Evolutionary conservation across 768 basidiomycete genomes (phyloP), one percentile per base, ranked within the genome.

Genomic region (Suillus tomentosus): DNA sequence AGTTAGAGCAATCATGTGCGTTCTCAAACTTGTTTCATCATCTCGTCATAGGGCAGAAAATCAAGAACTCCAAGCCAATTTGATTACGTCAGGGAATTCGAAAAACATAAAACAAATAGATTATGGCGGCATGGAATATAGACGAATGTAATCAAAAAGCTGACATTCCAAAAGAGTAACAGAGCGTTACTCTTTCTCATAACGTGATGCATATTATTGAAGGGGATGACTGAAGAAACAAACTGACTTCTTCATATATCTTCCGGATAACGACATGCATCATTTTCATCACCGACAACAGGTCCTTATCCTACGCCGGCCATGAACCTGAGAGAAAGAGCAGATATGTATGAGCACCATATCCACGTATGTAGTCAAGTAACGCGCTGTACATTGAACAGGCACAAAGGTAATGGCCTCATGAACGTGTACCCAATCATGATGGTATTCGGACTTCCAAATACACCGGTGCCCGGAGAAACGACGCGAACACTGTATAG

Each of bases 161-260:
- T 31, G 31, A 31, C 31, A 31, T 31, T 31, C 3, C 39, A 50
- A 14, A 27, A 31, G 8, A 27, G 8, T 79, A 68, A 70, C 79
- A 86, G 86, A 85, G 88, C 87, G 88, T 90, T 87, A 89, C 87
- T 36, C 36, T 36, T 36, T 86, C 81, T 91, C 89, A 87, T 81
- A 79, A 72, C 63, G 61, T 81, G 70, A 70, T 69, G 71, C 51
- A 63, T 62, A 66, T 60, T 61, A 62, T 59, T 60, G 27, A 66
- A 61, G 60, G 36, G 42, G 62, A 69, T 47, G 9, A 54, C 11
- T 59, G 42, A 42, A 17, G 50, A 34, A 43, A 11, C 76, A 24
- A 15, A 27, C 85, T 76, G 68, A 89, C 94, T 90, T 95, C 96
- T 90, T 95, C 96, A 77, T 91, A 91, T 37, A 76, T 87, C 39